Evolutionary conservation across 208 protist species (phyloP), one percentile per base, ranked within the genome.

Genomic region (Herpetomonas samuelpessoai): DNA sequence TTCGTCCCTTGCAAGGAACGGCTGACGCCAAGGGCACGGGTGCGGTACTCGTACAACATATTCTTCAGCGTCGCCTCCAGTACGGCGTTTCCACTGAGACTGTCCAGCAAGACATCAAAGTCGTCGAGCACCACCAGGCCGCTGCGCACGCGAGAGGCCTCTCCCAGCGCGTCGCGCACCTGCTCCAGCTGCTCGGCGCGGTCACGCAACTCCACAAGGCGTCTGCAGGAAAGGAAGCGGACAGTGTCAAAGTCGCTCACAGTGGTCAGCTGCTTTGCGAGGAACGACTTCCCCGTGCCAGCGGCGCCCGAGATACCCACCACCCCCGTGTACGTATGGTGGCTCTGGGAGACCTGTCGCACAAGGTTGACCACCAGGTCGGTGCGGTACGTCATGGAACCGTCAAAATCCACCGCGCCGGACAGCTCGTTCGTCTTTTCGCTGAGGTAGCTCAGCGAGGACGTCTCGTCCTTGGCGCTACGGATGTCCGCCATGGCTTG

Each of bases 111-210:
- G 19, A 79, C 71, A 71, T 99, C 98, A 56, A 99, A 68, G 66
- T 98, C 89, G 67, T 99, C 98, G 35, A 99, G 74, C 16, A 99
- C 90, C 22, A 99, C 89, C 0, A 98, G 64, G 35, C 70, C 83
- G 12, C 86, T 38, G 12, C 84, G 79, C 18, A 92, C 96, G 72
- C 95, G 93, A 52, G 98, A 98, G 29, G 97, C 92, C 58, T 99
- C 97, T 52, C 95, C 83, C 55, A 99, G 98, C 0, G 93, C 80
- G 25, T 93, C 91, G 6, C 69, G 83, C 19, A 98, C 82, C 30
- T 70, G 57, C 18, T 38, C 41, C 45, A 81, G 44, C 56, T 74
- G 79, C 57, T 81, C 73, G 47, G 57, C 52, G 18, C 35, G 54
- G 35, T 86, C 57, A 0, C 39, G 55, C 54, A 71, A 7, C 62